Evolutionary conservation across 441 rosid species (phyloP), one percentile per base, ranked within the genome.

Genomic region (Euphorbia schlechtendalii): DNA sequence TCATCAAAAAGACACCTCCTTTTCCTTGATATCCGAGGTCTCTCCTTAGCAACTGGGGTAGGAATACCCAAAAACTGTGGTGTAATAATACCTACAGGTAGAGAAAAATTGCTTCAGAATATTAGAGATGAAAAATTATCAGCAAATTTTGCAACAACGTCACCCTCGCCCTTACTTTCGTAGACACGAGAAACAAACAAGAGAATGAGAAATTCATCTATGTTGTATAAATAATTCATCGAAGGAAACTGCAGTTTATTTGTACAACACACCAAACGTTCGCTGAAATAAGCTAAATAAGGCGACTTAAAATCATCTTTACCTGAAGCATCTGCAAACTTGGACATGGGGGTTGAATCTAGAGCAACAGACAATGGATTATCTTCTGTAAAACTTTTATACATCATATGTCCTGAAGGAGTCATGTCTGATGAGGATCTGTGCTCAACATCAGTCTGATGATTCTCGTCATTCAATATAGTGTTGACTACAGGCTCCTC

Each of bases 11-110:
- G 28, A 72, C 86, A 85, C 72, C 82, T 86, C 67, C 90, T 77
- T 76, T 87, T 87, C 76, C 81, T 76, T 56, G 71, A 60, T 69
- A 54, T 56, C 62, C 69, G 82, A 56, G 74, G 57, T 67, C 61
- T 63, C 74, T 92, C 96, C 78, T 74, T 85, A 27, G 76, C 59
- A 32, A 86, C 81, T 21, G 96, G 97, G 1, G 96, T 88, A 45
- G 68, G 82, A 64, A 88, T 71, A 76, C 75, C 63, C 57, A 72
- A 70, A 69, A 80, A 73, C 59, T 81, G 82, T 2, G 76, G 90
- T 38, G 85, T 72, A 53, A 66, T 56, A 72, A 67, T 69, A 34
- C 80, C 92, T 85, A 74, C 63, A 68, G 53, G 61, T 38, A 66
- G 53, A 69, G 65, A 46, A 27, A 68, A 69, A 13, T 24, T 51